A percentile compares a stretch with the other conserved stretches of the same genome.
phyloP scores from a whole-genome alignment of 257 asterid genomes.

The Nicotiana paniculata region DNA sequence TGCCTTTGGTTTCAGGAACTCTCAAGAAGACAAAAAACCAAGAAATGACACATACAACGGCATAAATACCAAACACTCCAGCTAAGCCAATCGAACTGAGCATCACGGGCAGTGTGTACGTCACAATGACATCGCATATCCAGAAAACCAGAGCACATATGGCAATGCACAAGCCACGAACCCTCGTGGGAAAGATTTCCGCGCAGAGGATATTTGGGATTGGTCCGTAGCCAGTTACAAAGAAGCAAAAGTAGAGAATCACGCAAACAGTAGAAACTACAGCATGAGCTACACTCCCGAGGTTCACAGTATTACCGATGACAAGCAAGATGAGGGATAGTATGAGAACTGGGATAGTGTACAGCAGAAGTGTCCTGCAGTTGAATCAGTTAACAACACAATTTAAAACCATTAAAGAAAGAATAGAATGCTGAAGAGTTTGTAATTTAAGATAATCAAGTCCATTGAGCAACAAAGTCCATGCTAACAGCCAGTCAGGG shows the following conservation, averaged over 20 bases:
- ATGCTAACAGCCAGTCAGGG: background rate
- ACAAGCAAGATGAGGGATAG: slow-evolving; percentile 56
- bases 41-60: slow-evolving; percentile 54
- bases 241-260: slow-evolving; percentile 73
- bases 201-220: slow-evolving; percentile 85
- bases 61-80: slow-evolving; percentile 75
- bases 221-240: slow-evolving; percentile 89
- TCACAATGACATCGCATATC: slow-evolving; percentile 86
- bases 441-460: background rate
- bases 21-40: slow-evolving; percentile 64
- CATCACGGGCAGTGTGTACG: slow-evolving; percentile 74
- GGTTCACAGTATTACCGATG: slow-evolving; percentile 49
- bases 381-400: background rate
- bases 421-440: background rate
- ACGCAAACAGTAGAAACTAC: slow-evolving; percentile 71
- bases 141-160: slow-evolving; percentile 81
- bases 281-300: slow-evolving; percentile 60
- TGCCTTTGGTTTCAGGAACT: slow-evolving; percentile 86
- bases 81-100: slow-evolving; percentile 68
- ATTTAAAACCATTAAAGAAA: background rate
- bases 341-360: slow-evolving; percentile 66
- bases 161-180: slow-evolving; percentile 90
- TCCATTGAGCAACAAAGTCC: background rate
- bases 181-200: slow-evolving; percentile 82
- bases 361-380: slow-evolving; percentile 69